Evolutionary conservation across 495 filamentous ascomycete species (phyloP).

Genomic region (Aspergillus nanangensis): DNA sequence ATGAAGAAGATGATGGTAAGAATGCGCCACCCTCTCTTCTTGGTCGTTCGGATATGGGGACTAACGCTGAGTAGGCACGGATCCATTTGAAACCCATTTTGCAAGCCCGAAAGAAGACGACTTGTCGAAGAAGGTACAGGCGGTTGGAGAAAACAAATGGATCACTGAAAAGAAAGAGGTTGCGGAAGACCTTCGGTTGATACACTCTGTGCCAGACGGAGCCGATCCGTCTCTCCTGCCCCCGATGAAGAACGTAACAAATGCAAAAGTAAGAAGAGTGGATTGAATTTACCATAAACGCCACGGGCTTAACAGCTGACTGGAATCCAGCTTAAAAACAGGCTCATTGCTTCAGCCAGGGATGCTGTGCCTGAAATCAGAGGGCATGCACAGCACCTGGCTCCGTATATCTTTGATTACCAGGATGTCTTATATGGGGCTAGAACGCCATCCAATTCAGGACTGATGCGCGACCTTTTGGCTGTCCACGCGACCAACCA

Average conservation of each 20-base stretch:
- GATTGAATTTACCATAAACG: not conserved
- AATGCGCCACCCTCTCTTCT: not conserved
- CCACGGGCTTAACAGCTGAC: not conserved
- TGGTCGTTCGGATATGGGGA: not conserved
- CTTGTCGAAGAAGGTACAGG: constrained; percentile 49
- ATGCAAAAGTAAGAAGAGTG: constrained; percentile 29
- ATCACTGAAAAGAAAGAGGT: constrained; percentile 33
- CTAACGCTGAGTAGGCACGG: constrained; percentile 34
- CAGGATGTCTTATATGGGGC: constrained; percentile 74
- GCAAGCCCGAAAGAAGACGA: constrained; percentile 53
- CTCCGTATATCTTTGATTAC: constrained; percentile 61
- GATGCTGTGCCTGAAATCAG: constrained; percentile 30
- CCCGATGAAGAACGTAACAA: constrained; percentile 31
- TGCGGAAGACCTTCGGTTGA: constrained; percentile 40
- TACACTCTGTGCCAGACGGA: constrained; percentile 37
- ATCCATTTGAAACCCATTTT: constrained; percentile 82
- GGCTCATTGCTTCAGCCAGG: constrained; percentile 30
- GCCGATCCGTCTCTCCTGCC: constrained; percentile 26
- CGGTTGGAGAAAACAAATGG: constrained; percentile 55
- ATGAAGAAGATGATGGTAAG: constrained; percentile 37
- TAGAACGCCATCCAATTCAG: constrained; percentile 60
- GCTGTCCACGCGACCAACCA: constrained; percentile 87
- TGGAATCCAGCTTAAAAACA: constrained; percentile 39
- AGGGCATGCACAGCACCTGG: constrained; percentile 28
- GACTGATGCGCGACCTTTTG: constrained; percentile 63